phyloP scores from a whole-genome alignment of 1,284 basidiomycete genomes.

The Quambalaria eucalypti region DNA sequence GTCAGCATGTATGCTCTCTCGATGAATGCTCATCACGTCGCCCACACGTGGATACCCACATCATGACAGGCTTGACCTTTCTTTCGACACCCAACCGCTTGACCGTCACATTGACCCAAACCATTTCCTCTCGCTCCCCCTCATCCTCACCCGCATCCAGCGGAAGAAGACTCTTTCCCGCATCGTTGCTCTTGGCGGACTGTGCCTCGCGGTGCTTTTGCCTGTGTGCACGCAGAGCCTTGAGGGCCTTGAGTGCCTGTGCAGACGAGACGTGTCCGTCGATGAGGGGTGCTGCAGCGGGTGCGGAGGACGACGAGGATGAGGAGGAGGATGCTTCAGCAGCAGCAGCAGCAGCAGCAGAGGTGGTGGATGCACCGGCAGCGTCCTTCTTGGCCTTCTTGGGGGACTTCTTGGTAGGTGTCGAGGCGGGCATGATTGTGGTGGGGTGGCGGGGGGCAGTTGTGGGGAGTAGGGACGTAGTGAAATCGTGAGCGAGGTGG shows the following conservation, averaged over 20 bases:
- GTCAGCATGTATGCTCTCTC: slow-evolving; percentile 49
- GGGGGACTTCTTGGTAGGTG: neutral
- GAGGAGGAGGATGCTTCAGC: neutral
- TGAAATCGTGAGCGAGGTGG: too few species aligned
- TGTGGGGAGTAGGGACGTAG: too few species aligned
- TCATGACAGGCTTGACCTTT: slow-evolving; percentile 39
- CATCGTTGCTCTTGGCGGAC: slow-evolving; percentile 1
- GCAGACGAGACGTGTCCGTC: slow-evolving; percentile 19
- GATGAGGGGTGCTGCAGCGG: slow-evolving; percentile 1
- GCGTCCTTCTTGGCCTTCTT: neutral
- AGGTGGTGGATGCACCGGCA: neutral
- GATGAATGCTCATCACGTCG: slow-evolving; percentile 37
- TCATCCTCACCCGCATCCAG: slow-evolving; percentile 9
- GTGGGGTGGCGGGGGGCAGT: neutral
- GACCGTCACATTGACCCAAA: slow-evolving; percentile 35
- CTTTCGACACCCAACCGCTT: slow-evolving; percentile 22
- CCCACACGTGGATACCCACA: slow-evolving; percentile 23
- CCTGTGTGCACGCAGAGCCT: slow-evolving; percentile 30
- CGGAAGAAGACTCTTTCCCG: slow-evolving; percentile 15
- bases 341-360: neutral
- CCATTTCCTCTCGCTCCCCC: slow-evolving; percentile 17
- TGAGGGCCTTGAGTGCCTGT: slow-evolving; percentile 36
- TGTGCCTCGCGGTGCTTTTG: slow-evolving; percentile 5
- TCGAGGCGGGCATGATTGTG: neutral
- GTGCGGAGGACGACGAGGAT: neutral